These are phyloP conservation scores for Karstenula rhodostoma DNA, from an alignment of 2,329 filamentous ascomycete species.

Conservation along the genomic window DNA sequence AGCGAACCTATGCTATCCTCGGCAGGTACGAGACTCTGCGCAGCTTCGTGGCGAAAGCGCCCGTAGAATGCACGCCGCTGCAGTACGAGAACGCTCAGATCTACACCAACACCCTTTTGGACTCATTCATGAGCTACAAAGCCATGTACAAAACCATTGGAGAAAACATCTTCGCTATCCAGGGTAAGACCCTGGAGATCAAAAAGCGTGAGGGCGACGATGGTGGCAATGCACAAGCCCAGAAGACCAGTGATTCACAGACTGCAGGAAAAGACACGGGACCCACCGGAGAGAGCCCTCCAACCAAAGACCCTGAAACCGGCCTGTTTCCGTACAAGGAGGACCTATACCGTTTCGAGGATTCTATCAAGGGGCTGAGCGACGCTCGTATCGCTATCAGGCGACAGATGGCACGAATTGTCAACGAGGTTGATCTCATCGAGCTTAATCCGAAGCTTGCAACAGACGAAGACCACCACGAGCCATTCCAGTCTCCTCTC, in stretches of 20 bases:
- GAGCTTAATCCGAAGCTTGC: background rate
- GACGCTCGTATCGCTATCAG: background rate
- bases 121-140: constrained; percentile 25
- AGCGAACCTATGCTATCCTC: background rate
- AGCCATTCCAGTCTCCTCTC: background rate
- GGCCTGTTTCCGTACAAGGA: background rate
- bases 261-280: background rate
- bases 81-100: constrained; percentile 21
- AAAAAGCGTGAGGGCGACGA: background rate
- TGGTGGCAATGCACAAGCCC: background rate
- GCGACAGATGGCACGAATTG: background rate
- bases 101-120: constrained; percentile 20
- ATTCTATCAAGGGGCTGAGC: background rate
- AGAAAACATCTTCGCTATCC: constrained; percentile 1
- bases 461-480: background rate
- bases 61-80: constrained; percentile 16
- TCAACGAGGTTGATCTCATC: background rate
- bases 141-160: constrained; percentile 15
- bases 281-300: background rate
- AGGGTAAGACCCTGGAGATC: constrained; percentile 7
- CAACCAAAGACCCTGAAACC: background rate
- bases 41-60: constrained; percentile 12
- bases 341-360: background rate
- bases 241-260: too few species aligned
- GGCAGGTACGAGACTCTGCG: background rate